Evolutionary conservation across 2,329 filamentous ascomycete genomes (phyloP), one percentile per base, ranked within the genome.

Genomic region (Botrytis cinerea): DNA sequence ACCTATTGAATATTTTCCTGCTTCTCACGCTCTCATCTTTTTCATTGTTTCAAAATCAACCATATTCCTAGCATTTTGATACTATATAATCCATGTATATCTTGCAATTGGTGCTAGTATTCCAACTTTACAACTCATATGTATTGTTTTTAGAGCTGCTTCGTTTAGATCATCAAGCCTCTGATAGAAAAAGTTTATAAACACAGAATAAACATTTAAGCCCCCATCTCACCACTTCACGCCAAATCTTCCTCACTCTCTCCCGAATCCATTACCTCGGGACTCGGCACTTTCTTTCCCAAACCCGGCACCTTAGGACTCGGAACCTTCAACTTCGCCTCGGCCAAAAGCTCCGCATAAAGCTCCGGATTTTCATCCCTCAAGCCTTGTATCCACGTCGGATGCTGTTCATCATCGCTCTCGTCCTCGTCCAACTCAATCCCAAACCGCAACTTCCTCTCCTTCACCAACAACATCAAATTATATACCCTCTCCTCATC

Each of bases 1-100:
- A 1, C 14, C 25, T 8, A 18, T 28, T 54, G 14, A 28, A 14
- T 28, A 16, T 4, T 18, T 18, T 28, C 7, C 51, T 54, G 9
- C 14, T 18, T 28, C 14, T 54, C 5, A 18, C 7, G 5, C n/a
- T 18, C 14, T 18, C 12, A 8, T 54, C 16, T 28, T 28, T 18
- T 8, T 2, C 6, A 6, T 54, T 54, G 3, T 4, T 8, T 18
- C 1, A 0, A 7, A 54, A 28, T 8, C 0, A 28, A 8, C 51
- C n/a, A 16, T 16, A 54, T 18, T 16, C 2, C n/a, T 28, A 28
- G 51, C n/a, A 54, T 28, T 6, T 28, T 22, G 6, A n/a, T n/a
- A 54, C 48, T 16, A 38, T n/a, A n/a, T 5, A 28, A 28, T 8
- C 16, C n/a, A 54, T 16, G n/a, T 16, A 7, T 28, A 54, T 54